Evolutionary conservation across 2,329 filamentous ascomycete genomes (phyloP), one percentile per base, ranked within the genome.

Genomic region (Neoascochyta sp.): DNA sequence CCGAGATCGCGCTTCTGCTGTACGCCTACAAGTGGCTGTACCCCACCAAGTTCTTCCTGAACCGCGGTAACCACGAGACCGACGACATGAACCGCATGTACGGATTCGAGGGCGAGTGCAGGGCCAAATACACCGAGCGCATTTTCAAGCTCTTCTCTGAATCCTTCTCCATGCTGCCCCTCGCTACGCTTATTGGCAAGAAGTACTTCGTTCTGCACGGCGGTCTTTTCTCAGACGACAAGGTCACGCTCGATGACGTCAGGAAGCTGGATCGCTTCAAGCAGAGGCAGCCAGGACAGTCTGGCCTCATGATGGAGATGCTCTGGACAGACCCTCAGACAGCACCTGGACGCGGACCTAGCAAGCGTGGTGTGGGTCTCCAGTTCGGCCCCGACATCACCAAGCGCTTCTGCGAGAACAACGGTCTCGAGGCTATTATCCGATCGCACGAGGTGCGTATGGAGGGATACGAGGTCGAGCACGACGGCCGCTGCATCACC

Each of bases 301-400:
- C 84, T 27, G 92, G 92, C 9, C 69, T 98, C 52, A 98, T 98
- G 92, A 98, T 98, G 92, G 92, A 98, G 67, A 98, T 98, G 92
- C 76, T 98, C 25, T 98, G 92, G 92, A 96, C 92, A 1, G 92
- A 98, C 60, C 92, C 92, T 3, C 92, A 98, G 63, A 75, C 84
- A 1, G 74, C 80, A 49, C 81, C 84, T 16, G 92, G 92, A 29
- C 81, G 92, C 48, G 87, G 89, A 7, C 92, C 92, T 24, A 95
- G 88, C 71, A 98, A 98, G 74, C 80, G 92, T 60, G 92, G 92
- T 47, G 90, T 98, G 12, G 92, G 92, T 29, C 77, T 96, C 67
- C 89, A 96, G 61, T 98, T 98, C 52, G 92, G 92, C 1, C 92
- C 92, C 0, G 92, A 98, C 60, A 80, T 98, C 36, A 98, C 92